Evolutionary conservation across 2,329 filamentous ascomycete genomes (phyloP), one percentile per base, ranked within the genome.

Genomic region (Daldinia eschscholtzii): DNA sequence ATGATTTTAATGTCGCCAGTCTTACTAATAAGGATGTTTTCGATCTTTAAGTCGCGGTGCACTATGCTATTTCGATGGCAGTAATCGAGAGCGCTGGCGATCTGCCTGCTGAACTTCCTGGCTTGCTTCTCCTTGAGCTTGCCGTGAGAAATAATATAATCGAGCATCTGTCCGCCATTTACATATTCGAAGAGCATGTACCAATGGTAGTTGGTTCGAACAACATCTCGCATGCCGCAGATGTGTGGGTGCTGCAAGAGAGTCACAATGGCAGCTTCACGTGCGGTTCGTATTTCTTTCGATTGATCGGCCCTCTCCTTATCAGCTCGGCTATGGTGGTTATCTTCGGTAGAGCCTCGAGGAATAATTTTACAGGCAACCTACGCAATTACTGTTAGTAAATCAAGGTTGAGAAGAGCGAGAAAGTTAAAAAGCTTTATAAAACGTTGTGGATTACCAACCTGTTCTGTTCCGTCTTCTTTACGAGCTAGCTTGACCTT

Each of bases 181-280:
- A 99, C 96, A 80, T 96, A 98, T 83, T 99, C 96, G 78, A 97
- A 99, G 58, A 99, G 89, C 96, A 99, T 99, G 82, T 99, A 99
- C 96, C 96, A 99, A 81, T 99, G 96, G 79, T 98, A 96, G 77
- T 96, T 95, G 57, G 96, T 98, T 65, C 94, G 91, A 64, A 98
- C 92, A 28, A 98, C 94, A 82, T 99, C 96, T 72, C 94, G 90
- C 87, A 99, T 92, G 66, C 93, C 94, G 79, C 96, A 98, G 65
- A 99, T 97, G 78, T 97, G 97, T 13, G 95, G 96, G 77, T 98
- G 96, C 77, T 94, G 93, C 64, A 98, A 88, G 55, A 99, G 89
- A 28, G 93, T 97, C 70, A 98, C 95, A 77, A 99, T 98, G 73
- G 96, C 96, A 46, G 96, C 95, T 80, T 99, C 96, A 77, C 96